phyloP scores from a whole-genome alignment of 2,329 filamentous ascomycete species.

The Colletotrichum lindemuthianum region DNA sequence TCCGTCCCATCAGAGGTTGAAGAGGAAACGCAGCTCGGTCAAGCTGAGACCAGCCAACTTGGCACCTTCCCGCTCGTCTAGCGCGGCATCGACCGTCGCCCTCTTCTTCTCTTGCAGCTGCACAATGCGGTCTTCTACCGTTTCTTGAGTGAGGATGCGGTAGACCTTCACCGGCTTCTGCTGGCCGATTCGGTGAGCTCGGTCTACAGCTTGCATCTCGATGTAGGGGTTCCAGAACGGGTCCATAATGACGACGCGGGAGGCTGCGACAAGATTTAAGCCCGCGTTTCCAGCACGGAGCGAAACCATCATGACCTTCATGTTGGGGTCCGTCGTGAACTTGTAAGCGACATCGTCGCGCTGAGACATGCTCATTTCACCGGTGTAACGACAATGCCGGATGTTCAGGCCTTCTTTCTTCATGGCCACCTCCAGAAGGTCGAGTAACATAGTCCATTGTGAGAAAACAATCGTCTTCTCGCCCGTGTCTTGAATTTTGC shows the following conservation, averaged over 20 bases:
- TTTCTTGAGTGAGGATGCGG: constrained; percentile 78
- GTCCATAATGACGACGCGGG: constrained; percentile 88
- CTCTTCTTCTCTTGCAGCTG: constrained; percentile 82
- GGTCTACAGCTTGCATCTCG: constrained; percentile 91
- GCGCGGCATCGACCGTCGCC: constrained; percentile 77
- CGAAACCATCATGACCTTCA: constrained; percentile 79
- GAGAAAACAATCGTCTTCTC: constrained; percentile 87
- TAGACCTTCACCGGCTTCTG: constrained; percentile 79
- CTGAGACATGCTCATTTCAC: constrained; percentile 73
- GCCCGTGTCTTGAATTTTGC: constrained; percentile 55
- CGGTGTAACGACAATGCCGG: constrained; percentile 77
- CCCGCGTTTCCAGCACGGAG: constrained; percentile 86
- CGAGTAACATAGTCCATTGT: constrained; percentile 82
- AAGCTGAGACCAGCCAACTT: constrained; percentile 73
- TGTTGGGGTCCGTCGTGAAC: constrained; percentile 68
- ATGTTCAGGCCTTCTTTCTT: constrained; percentile 59
- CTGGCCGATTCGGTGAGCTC: constrained; percentile 90
- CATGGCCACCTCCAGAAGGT: constrained; percentile 80
- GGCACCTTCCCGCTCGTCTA: constrained; percentile 78
- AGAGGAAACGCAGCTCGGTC: constrained; percentile 76
- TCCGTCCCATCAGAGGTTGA: constrained; percentile 47
- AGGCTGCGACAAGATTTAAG: constrained; percentile 84
- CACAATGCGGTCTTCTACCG: constrained; percentile 89
- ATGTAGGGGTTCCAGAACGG: constrained; percentile 96
- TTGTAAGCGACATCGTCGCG: constrained; percentile 74